phyloP scores from a whole-genome alignment of 371 early-diverging fungal genomes.

The Funneliformis caledonium region DNA sequence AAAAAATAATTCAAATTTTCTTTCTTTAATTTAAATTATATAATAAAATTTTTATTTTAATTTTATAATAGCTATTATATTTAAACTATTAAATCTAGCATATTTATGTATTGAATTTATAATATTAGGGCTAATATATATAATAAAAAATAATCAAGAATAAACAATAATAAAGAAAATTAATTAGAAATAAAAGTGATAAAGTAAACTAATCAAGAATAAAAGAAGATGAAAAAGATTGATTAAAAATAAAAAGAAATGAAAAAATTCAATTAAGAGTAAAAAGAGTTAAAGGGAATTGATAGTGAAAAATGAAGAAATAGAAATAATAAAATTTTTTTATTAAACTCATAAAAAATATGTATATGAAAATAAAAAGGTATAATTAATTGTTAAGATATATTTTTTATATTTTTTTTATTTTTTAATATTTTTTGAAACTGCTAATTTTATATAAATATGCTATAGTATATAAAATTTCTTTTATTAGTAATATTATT shows the following conservation, averaged over 20 bases:
- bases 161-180: neutral
- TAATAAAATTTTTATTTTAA: neutral
- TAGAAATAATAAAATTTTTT: neutral
- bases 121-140: neutral
- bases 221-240: too few relatives aligned
- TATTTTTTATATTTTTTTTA: neutral
- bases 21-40: constrained; percentile 8
- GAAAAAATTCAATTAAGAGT: too few relatives aligned
- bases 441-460: neutral
- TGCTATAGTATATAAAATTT: neutral
- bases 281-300: too few relatives aligned
- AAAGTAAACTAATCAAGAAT: too few relatives aligned
- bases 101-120: neutral
- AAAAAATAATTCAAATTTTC: constrained; percentile 17
- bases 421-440: neutral
- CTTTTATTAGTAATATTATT: neutral
- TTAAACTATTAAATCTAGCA: neutral
- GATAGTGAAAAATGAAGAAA: neutral
- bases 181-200: too few relatives aligned
- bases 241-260: too few relatives aligned
- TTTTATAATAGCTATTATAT: constrained; percentile 2
- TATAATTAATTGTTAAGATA: neutral
- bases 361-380: neutral
- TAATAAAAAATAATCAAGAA: neutral
- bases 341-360: neutral